Base-by-base conservation (phyloP, 176 grass and related monocot species). In the Musa acuminata region DNA sequence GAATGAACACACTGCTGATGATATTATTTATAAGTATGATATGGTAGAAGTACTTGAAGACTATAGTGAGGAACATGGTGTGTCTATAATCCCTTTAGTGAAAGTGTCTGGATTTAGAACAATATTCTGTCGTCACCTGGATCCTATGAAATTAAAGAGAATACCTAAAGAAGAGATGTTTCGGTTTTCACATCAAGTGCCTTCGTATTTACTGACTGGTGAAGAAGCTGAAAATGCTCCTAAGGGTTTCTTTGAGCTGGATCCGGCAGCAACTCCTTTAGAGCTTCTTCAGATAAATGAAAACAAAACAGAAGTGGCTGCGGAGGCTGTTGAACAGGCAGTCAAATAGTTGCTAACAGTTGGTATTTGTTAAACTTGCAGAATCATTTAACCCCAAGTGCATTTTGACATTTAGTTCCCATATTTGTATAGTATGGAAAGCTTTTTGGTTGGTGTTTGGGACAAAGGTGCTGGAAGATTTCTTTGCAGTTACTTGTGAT, bases 151-250 rank as follows among this genome's bases (percentile, higher is more conserved):
- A 13, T 25, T 70, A 53, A 81, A 84, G 71, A 81, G 58, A 76
- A 84, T 90, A 55, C 81, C 77, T 59, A 90, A 79, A 76, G 84
- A 79, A 62, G 84, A 90, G 74, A 90, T 90, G 87, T 90, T 90
- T 72, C 74, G 78, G 23, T 90, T 90, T 81, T 90, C 87, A 62
- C 87, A 90, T 60, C 81, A 86, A 72, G 87, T 90, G 12, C 87
- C 87, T n/a, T 84, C 81, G 25, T 90, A 90, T 69, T 86, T 53
- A 75, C 80, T 90, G 81, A 67, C 81, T 67, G 87, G 81, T 11
- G 81, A 86, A 84, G 87, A 90, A 79, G 81, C 84, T 81, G 65
- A 74, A 51, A 81, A 81, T 86, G 74, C 86, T 58, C 84, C 84
- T 1, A 90, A 90, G 78, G 87, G 66, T 81, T 83, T 81, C 71